These are phyloP conservation scores for Pilatotrama ljubarskyi DNA, from an alignment of 768 basidiomycete species.

Conservation along the genomic window DNA sequence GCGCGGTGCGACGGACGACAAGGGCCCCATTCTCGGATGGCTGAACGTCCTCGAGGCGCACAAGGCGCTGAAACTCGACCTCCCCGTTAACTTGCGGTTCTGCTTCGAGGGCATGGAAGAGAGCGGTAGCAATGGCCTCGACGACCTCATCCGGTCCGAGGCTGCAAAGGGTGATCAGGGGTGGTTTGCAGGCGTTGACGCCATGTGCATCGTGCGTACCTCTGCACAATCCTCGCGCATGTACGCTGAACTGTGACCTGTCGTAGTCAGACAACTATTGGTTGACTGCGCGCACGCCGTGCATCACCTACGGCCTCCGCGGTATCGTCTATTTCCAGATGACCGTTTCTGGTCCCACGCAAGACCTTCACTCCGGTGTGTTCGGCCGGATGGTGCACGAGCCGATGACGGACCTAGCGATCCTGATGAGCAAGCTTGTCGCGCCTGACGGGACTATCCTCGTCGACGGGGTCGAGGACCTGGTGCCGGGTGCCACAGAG, in stretches of 20 bases:
- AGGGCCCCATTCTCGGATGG: conserved; percentile 89
- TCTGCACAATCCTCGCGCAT: background rate
- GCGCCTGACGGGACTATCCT: conserved; percentile 75
- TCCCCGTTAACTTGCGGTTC: conserved; percentile 89
- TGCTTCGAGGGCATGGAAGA: conserved; percentile 99
- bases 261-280: conserved; percentile 92
- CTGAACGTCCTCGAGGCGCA: conserved; percentile 89
- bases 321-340: conserved; percentile 87
- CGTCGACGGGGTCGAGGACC: conserved; percentile 84
- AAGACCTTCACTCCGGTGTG: conserved; percentile 89
- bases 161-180: conserved; percentile 58
- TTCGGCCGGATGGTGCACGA: conserved; percentile 83
- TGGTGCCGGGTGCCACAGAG: conserved; percentile 68
- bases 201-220: conserved; percentile 82
- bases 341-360: conserved; percentile 79
- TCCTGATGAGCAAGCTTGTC: conserved; percentile 84
- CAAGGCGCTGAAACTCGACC: conserved; percentile 55
- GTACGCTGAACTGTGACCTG: too few species aligned
- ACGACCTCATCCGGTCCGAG: conserved; percentile 81
- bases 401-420: conserved; percentile 92
- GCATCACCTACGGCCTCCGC: conserved; percentile 84
- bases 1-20: conserved; percentile 88
- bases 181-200: conserved; percentile 88
- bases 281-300: conserved; percentile 80
- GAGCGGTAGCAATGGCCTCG: conserved; percentile 86